These are phyloP conservation scores for Wallacemonas sp. DNA, from an alignment of 208 protist genomes.

Conservation along the genomic window DNA sequence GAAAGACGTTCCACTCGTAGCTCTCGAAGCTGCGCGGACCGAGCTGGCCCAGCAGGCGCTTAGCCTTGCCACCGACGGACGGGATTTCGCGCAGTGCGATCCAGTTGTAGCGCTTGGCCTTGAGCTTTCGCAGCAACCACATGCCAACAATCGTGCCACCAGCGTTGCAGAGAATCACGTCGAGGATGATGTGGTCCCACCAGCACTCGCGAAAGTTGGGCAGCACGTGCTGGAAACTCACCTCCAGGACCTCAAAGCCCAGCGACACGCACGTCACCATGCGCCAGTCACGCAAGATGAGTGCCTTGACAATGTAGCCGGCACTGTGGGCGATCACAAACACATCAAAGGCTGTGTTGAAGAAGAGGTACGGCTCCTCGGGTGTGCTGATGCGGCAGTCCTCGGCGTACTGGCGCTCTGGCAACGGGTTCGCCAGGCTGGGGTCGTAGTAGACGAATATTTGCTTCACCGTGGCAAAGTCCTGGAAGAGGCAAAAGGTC, in stretches of 20 bases:
- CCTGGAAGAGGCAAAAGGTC: constrained; percentile 94
- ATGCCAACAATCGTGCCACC: constrained; percentile 93
- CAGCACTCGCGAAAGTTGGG: constrained; percentile 98
- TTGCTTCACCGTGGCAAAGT: constrained; percentile 47
- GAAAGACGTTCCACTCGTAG: constrained; percentile 92
- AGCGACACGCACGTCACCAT: constrained; percentile 86
- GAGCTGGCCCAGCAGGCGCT: constrained; percentile 78
- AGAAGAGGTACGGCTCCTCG: constrained; percentile 78
- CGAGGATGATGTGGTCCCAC: constrained; percentile 97
- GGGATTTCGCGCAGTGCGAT: constrained; percentile 67
- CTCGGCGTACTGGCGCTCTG: constrained; percentile 92
- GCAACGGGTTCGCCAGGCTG: constrained; percentile 54
- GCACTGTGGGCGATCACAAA: constrained; percentile 95
- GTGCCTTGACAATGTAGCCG: constrained; percentile 94
- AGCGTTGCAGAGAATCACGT: constrained; percentile 96
- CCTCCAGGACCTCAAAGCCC: constrained; percentile 95
- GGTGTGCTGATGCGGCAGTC: constrained; percentile 93
- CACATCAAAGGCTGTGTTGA: constrained; percentile 87
- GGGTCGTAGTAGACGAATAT: constrained; percentile 87
- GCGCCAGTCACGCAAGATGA: constrained; percentile 94
- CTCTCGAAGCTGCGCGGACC: constrained; percentile 78
- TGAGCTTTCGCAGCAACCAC: constrained; percentile 55
- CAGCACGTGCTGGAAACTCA: constrained; percentile 94
- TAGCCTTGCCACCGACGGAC: constrained; percentile 56
- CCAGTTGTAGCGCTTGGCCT: constrained; percentile 84